Base-by-base conservation (phyloP, 805 yeast species). In the Schwanniomyces pseudopolymorphus region DNA sequence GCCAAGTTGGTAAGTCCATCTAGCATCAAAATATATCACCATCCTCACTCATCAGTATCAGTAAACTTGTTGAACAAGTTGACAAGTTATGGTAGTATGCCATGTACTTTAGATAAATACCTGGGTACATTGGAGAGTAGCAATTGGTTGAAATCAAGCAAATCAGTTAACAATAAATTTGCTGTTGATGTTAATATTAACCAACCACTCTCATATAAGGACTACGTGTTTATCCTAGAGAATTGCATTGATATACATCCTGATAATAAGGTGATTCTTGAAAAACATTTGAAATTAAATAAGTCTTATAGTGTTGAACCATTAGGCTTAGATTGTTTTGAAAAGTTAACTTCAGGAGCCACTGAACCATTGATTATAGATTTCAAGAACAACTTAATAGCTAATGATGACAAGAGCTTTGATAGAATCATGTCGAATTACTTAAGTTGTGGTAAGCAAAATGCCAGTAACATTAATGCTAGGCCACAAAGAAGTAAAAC, bases 401-500 rank as follows among this genome's bases (percentile, higher is more conserved):
- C 75, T 10, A 67, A 64, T 43, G 72, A 69, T 49, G 71, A 66
- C 39, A 56, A 56, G 11, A 60, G 74, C 17, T 61, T 72, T 45
- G 69, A 66, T 53, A 54, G 74, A 28, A 64, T 72, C 47, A 64
- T 72, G 68, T 63, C 65, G 36, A 69, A 72, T 59, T 70, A 70
- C 54, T 54, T 61, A 42, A 48, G 56, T 39, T 62, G 69, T 36
- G 67, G 69, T 13, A 63, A 58, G 35, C 67, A 64, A 50, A 50
- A 54, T 46, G 46, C 56, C 21, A 45, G 26, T 28, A 38, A 38
- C 22, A 28, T 40, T 26, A 20, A 27, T 26, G 25, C 25, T 6
- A 33, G 25, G 5, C 31, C 44, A 14, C 26, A 41, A 22, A 35
- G 26, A 7, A 37, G 38, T 13, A 40, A 22, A n/a, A n/a, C 40